Base-by-base conservation (phyloP, 2,329 filamentous ascomycete species). In the Graphilbum fragrans region DNA sequence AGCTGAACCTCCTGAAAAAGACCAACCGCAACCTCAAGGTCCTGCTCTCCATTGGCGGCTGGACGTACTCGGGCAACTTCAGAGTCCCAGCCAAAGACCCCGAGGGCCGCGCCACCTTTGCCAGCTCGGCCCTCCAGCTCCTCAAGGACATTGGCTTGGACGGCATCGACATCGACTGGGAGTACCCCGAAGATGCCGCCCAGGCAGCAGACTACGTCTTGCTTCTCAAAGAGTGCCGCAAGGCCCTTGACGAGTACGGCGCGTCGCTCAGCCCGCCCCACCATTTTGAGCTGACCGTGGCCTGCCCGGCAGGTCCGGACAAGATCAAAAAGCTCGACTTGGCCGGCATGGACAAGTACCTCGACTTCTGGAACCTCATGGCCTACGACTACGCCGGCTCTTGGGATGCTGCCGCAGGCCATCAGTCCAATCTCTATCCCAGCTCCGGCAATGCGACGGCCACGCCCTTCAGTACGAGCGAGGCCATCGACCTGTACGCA, bases 11-110 rank as follows among this genome's bases (percentile, higher is more conserved):
- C 1, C 72, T 88, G 36, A 95, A 95, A 66, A 75, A 77, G 49
- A 68, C 72, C 47, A 84, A 94, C 59, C 80, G 86, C 37, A 80
- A 88, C 50, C 69, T 95, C 46, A 94, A 94, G 59, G 67, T 92
- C 4, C 70, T 95, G 12, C 72, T 95, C 5, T 87, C 82, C 41
- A 85, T 95, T 47, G 88, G 88, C 46, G 90, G 90, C 39, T 95
- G 87, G 87, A 94, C 87, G 0, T 94, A 94, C 59, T 85, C 81
- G 47, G 66, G 74, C 58, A 92, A 94, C 63, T 93, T 95, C 60
- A 71, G 74, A n/a, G 64, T 62, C 22, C 82, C 86, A 0, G 81
- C 82, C 1, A 82, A 82, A 34, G 86, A 82, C 0, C 67, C 75
- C 0, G 60, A 72, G 20, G 86, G 86, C 9, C 74, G 87, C 8